phyloP scores from a whole-genome alignment of 495 filamentous ascomycete genomes.

The Daldinia decipiens region DNA sequence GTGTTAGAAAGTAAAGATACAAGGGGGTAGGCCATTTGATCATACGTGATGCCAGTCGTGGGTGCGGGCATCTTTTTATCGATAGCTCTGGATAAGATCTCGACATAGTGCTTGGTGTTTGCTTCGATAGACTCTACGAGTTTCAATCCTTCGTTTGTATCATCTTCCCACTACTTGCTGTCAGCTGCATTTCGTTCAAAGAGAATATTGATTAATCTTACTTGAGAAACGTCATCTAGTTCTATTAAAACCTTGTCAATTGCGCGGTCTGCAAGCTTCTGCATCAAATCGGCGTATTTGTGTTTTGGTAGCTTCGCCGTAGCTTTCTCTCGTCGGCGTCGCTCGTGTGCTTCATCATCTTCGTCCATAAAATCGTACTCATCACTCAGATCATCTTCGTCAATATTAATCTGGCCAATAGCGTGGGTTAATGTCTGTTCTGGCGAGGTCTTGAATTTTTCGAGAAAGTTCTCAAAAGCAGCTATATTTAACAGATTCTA shows the following conservation, averaged over 20 bases:
- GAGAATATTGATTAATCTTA: slow-evolving; percentile 51
- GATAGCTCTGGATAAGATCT: slow-evolving; percentile 86
- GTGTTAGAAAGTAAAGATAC: slow-evolving; percentile 11
- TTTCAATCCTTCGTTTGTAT: slow-evolving; percentile 72
- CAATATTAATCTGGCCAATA: slow-evolving; percentile 83
- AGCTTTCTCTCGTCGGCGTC: slow-evolving; percentile 56
- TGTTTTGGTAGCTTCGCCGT: slow-evolving; percentile 66
- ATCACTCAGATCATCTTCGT: slow-evolving; percentile 88
- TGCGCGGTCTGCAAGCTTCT: slow-evolving; percentile 84
- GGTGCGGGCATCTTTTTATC: slow-evolving; percentile 87
- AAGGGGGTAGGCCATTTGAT: slow-evolving; percentile 9
- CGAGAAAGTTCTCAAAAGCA: slow-evolving; percentile 88
- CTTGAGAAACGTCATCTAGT: slow-evolving; percentile 83
- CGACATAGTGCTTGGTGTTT: slow-evolving; percentile 95
- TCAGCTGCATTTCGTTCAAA: slow-evolving; percentile 15
- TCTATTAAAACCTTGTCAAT: slow-evolving; percentile 82
- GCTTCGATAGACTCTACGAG: slow-evolving; percentile 85
- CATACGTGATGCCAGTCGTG: slow-evolving; percentile 79
- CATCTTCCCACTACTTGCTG: slow-evolving; percentile 73
- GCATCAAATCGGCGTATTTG: slow-evolving; percentile 93
- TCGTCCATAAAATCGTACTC: slow-evolving; percentile 97
- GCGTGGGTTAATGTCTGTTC: slow-evolving; percentile 78
- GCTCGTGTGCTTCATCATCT: slow-evolving; percentile 68
- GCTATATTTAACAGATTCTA: slow-evolving; percentile 55
- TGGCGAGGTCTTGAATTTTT: slow-evolving; percentile 85